Percentiles rank a stretch among this genome's conserved stretches.
Evolutionary conservation across 768 basidiomycete species (phyloP).

Genomic region (Rhodotorula diobovata): DNA sequence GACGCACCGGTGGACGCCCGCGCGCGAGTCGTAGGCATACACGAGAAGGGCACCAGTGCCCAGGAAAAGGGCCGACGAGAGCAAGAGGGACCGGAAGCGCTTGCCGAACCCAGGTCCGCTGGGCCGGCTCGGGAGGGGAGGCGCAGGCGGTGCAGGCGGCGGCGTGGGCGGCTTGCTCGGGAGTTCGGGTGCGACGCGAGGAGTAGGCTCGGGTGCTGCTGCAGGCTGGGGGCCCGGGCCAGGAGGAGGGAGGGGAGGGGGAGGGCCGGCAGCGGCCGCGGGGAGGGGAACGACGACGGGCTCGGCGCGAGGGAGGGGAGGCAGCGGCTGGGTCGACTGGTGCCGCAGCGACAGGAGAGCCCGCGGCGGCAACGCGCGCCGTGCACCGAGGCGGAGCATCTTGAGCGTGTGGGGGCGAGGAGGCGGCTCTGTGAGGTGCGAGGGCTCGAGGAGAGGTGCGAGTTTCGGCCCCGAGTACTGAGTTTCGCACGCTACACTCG

Average conservation of each 20-base stretch:
- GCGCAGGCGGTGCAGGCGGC: background rate
- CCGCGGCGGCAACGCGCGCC: background rate
- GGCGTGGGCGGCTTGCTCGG: too few relatives aligned
- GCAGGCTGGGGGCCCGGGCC: background rate
- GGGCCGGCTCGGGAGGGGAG: background rate
- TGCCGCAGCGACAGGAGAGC: background rate
- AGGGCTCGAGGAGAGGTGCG: too few relatives aligned
- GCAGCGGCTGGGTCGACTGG: background rate
- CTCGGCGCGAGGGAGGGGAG: background rate
- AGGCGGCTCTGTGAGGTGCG: too few relatives aligned
- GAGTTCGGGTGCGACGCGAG: background rate
- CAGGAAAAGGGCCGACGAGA: slow-evolving; percentile 35
- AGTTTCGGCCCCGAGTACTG: too few relatives aligned
- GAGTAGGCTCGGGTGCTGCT: background rate
- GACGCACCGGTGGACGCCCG: slow-evolving; percentile 39
- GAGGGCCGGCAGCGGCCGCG: background rate
- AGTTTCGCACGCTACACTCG: too few relatives aligned
- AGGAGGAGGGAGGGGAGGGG: background rate
- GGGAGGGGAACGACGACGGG: background rate
- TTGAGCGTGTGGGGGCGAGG: too few relatives aligned
- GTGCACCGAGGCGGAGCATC: background rate
- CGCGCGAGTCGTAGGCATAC: slow-evolving; percentile 42
- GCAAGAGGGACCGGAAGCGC: slow-evolving; percentile 12
- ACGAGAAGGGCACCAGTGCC: slow-evolving; percentile 36
- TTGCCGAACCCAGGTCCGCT: background rate